A percentile compares a stretch with the other conserved stretches of the same genome.
Evolutionary conservation across 2,329 filamentous ascomycete species (phyloP).

Genomic region (Delphinella strobiligena): DNA sequence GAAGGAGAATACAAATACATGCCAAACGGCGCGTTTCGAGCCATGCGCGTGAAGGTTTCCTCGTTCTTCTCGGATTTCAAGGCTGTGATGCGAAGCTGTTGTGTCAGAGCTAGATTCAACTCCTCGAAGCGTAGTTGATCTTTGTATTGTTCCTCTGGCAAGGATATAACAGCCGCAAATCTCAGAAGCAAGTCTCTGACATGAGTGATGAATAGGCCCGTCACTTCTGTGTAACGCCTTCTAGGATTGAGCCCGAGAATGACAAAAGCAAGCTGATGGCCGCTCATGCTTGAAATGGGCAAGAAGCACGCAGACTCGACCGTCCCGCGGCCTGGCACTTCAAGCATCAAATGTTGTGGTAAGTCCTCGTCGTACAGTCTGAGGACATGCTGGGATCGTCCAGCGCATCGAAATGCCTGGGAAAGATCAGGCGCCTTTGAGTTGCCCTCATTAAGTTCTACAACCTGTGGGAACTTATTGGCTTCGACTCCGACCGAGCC

Average conservation of each 20-base stretch:
- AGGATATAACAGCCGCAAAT: constrained; percentile 24
- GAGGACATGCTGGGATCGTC: constrained; percentile 6
- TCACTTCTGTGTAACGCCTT: constrained; percentile 24
- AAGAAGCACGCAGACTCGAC: constrained; percentile 9
- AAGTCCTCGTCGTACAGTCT: constrained; percentile 3
- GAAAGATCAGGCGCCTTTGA: constrained; percentile 1
- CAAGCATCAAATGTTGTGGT: constrained; percentile 6
- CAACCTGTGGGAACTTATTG: neutral
- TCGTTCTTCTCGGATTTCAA: constrained; percentile 24
- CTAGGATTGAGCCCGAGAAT: constrained; percentile 28
- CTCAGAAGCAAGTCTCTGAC: constrained; percentile 25
- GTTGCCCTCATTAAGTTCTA: constrained; percentile 9
- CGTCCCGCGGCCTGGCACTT: constrained; percentile 3
- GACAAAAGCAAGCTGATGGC: constrained; percentile 26
- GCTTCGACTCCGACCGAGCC: constrained; percentile 12
- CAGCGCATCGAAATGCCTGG: constrained; percentile 6
- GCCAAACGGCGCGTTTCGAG: constrained; percentile 25
- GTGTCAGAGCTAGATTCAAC: constrained; percentile 25
- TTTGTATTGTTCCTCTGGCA: constrained; percentile 6
- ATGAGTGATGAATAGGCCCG: constrained; percentile 25
- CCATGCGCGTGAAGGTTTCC: constrained; percentile 28
- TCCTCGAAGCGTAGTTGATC: constrained; percentile 23
- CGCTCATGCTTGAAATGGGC: constrained; percentile 16
- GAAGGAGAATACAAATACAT: constrained; percentile 17
- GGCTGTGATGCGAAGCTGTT: constrained; percentile 20